Evolutionary conservation across 169 alveolate genomes (phyloP), one percentile per base, ranked within the genome.

Genomic region (Plasmodium berghei): DNA sequence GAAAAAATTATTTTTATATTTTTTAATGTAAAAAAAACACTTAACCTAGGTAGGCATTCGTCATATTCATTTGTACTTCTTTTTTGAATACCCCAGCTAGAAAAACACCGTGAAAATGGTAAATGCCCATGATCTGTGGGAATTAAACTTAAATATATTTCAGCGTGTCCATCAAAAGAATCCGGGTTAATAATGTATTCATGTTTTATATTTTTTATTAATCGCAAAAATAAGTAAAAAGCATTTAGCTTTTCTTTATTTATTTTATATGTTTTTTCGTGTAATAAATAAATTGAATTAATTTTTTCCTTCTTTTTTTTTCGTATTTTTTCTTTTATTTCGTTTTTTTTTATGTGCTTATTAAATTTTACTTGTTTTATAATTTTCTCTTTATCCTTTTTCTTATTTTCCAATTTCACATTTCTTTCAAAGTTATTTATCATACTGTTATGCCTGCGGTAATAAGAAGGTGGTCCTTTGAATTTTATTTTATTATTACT

Each of bases 91-190:
- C 91, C 91, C 91, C 91, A 86, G 55, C 70, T 48, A 26, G 91
- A 86, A 73, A 86, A 86, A 63, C 91, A 86, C 24, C 91, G 72
- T 45, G 91, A 71, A 86, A 86, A 86, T 12, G 91, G 91, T 24
- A 70, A 70, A 5, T 72, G 55, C 2, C 91, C 91, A 86, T 86
- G 91, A 64, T 86, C 91, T 9, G 87, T 86, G 12, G 91, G 91
- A 45, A 86, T 86, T 63, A 86, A 71, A 48, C 91, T 86, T 49
- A 86, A 64, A 46, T 86, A 86, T 14, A 86, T 86, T 86, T 86
- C 91, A 24, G 73, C 91, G 62, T 86, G 26, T 10, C 91, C 91
- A 34, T 86, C 91, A 71, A 86, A 86, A 54, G 16, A 45, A 54
- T 86, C 59, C 8, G 91, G 91, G 24, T 86, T 70, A 20, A 86